Evolutionary conservation across 345 rosid genomes (phyloP).

Genomic region (Eutrema japonicum): DNA sequence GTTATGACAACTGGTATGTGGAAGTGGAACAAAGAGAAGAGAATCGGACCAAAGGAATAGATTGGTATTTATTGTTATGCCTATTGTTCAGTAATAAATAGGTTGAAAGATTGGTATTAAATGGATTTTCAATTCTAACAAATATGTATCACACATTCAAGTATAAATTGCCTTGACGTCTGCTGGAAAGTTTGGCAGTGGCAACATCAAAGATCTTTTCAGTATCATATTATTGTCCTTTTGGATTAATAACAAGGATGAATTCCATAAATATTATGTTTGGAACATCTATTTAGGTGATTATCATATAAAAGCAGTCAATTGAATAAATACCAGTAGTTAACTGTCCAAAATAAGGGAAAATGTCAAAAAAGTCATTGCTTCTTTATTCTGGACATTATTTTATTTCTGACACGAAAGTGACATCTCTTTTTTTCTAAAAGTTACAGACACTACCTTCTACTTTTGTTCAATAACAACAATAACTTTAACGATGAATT

Average conservation of each 20-base stretch:
- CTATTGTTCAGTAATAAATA: conserved; percentile 34
- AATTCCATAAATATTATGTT: no score
- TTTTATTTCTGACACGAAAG: no score
- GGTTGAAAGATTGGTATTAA: conserved; percentile 33
- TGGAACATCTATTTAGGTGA: no score
- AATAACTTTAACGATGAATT: no score
- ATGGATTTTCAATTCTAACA: conserved; percentile 15
- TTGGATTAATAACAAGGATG: neutral
- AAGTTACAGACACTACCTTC: no score
- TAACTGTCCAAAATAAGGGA: no score
- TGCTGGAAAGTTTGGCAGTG: conserved; percentile 38
- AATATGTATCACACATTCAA: conserved; percentile 40
- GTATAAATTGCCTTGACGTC: conserved; percentile 34
- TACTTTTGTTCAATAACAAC: no score
- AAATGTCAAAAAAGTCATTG: no score
- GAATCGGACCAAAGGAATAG: conserved; percentile 19
- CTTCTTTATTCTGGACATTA: no score
- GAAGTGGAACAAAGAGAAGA: conserved; percentile 17
- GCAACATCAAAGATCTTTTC: conserved; percentile 40
- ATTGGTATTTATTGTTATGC: conserved; percentile 32
- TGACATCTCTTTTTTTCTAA: no score
- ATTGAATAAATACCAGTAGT: no score
- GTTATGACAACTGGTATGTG: conserved; percentile 33
- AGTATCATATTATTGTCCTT: conserved; percentile 31
- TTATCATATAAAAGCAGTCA: no score